Evolutionary conservation across 2,329 filamentous ascomycete species (phyloP).

Genomic region (Diplodia sapinea): DNA sequence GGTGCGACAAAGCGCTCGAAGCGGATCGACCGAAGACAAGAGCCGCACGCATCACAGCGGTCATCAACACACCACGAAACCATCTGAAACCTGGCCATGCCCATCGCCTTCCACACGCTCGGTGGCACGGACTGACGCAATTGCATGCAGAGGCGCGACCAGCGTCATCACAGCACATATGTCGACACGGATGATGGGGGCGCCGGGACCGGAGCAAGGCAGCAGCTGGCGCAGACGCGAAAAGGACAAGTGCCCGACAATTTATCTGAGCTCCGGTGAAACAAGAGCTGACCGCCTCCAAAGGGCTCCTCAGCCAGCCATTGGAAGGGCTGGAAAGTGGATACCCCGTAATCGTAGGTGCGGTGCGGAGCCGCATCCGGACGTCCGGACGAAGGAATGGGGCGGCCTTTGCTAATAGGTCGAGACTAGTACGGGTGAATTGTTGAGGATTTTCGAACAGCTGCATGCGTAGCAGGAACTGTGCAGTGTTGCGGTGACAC

Average conservation of each 20-base stretch:
- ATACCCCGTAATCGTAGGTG: not conserved
- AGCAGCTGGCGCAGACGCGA: not conserved
- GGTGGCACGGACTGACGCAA: not conserved
- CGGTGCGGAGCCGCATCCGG: constrained; percentile 1
- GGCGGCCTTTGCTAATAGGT: not conserved
- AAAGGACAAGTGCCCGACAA: not conserved
- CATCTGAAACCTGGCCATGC: not conserved
- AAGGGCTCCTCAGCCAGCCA: not conserved
- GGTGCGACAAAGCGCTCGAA: not conserved
- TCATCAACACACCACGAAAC: not conserved
- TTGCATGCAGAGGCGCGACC: not conserved
- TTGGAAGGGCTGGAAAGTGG: not conserved
- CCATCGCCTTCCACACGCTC: not conserved
- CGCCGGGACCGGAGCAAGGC: not conserved
- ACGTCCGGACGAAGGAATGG: not conserved
- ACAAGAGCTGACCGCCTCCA: constrained; percentile 1
- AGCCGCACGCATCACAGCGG: not conserved
- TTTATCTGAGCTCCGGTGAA: not conserved
- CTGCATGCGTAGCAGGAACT: not conserved
- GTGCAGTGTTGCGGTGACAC: not conserved
- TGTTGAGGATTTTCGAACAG: not conserved
- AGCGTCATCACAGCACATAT: not conserved
- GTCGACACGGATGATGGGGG: not conserved
- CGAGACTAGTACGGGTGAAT: not conserved
- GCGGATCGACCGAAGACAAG: not conserved